Conservation (phyloP, 768 basidiomycete species). For the Infundibulicybe gibba region DNA sequence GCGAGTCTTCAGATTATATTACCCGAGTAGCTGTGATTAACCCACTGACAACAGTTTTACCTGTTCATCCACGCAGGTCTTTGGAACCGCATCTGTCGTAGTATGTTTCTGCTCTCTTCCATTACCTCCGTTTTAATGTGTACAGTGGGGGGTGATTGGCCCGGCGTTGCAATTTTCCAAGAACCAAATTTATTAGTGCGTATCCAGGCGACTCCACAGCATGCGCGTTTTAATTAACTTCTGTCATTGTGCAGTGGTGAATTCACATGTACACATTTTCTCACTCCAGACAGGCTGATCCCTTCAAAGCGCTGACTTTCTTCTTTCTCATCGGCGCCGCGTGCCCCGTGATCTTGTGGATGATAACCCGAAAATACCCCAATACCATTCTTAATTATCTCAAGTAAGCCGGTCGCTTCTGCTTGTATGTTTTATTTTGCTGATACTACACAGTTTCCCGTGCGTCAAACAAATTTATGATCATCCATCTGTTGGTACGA, state of each 20-base stretch:
- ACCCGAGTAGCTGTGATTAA: neutral
- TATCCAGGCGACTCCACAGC: conserved; percentile 2
- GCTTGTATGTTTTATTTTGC: conserved; percentile 1
- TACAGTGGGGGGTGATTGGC: conserved; percentile 64
- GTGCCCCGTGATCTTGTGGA: conserved; percentile 60
- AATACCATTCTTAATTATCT: conserved; percentile 61
- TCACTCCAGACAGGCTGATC: neutral
- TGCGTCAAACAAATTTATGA: conserved; percentile 17
- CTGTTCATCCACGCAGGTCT: conserved; percentile 51
- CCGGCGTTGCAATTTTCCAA: conserved; percentile 54
- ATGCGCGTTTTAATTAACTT: too few species aligned
- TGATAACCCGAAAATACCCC: conserved; percentile 61
- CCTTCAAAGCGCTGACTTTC: conserved; percentile 44
- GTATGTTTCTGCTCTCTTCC: conserved; percentile 25
- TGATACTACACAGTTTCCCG: conserved; percentile 36
- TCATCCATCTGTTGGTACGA: conserved; percentile 5
- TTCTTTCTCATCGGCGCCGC: conserved; percentile 76
- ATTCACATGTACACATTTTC: neutral
- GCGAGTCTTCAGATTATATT: conserved; percentile 13
- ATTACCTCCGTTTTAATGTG: conserved; percentile 8
- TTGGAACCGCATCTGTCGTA: conserved; percentile 51
- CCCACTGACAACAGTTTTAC: conserved; percentile 33
- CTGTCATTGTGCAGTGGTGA: conserved; percentile 13
- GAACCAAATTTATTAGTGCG: conserved; percentile 59
- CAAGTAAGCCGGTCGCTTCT: conserved; percentile 41